A percentile compares a stretch with the other conserved stretches of the same genome.
phyloP scores from a whole-genome alignment of 495 filamentous ascomycete genomes.

The Hapsidospora chrysogenum region DNA sequence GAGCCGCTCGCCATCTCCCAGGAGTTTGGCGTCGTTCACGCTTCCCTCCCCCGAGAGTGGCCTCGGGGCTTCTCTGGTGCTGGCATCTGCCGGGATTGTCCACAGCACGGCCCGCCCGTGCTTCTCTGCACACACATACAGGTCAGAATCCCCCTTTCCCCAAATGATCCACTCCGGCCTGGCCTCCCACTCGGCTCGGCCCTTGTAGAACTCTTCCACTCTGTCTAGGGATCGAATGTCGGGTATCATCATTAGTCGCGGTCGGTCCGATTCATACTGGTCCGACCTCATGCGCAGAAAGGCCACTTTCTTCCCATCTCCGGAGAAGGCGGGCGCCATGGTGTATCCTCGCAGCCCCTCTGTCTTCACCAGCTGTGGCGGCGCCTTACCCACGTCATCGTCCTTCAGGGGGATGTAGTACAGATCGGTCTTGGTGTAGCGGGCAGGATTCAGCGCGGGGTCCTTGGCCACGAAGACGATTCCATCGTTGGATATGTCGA shows the following conservation, averaged over 20 bases:
- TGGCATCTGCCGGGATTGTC: conserved; percentile 39
- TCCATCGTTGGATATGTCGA: conserved; percentile 34
- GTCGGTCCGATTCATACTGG: conserved; percentile 84
- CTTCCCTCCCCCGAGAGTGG: conserved; percentile 43
- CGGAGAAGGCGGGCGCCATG: conserved; percentile 58
- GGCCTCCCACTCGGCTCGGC: conserved; percentile 47
- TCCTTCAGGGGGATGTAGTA: conserved; percentile 55
- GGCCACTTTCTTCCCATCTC: conserved; percentile 54
- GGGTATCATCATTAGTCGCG: conserved; percentile 50
- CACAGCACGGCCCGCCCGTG: conserved; percentile 46
- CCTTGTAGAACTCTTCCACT: conserved; percentile 46
- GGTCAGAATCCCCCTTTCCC: conserved; percentile 42
- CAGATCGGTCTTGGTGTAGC: conserved; percentile 65
- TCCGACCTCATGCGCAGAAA: conserved; percentile 65
- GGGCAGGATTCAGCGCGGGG: conserved; percentile 57
- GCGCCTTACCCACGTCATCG: conserved; percentile 29
- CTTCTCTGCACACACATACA: conserved; percentile 54
- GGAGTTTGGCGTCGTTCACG: conserved; percentile 38
- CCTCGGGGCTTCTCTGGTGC: conserved; percentile 25
- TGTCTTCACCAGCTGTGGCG: conserved; percentile 28
- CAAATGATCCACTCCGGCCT: conserved; percentile 51
- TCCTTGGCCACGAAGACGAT: conserved; percentile 80
- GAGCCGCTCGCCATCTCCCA: conserved; percentile 31
- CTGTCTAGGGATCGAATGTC: conserved; percentile 41
- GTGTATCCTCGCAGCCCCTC: conserved; percentile 50